Conservation (phyloP, 2,329 filamentous ascomycete species). For the Cladosporium sp. region DNA sequence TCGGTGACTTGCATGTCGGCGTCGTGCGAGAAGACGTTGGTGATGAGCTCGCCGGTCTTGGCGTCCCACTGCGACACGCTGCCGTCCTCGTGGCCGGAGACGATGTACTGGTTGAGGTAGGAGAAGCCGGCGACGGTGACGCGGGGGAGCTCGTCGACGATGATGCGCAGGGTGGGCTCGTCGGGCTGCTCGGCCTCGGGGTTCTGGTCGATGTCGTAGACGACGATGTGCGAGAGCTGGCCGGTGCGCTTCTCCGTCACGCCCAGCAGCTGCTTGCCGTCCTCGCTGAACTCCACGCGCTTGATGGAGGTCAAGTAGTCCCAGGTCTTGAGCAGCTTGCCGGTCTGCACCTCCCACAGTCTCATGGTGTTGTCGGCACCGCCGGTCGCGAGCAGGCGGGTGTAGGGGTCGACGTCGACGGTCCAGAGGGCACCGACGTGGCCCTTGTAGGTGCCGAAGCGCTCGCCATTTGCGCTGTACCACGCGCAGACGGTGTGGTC, state of each 20-base stretch:
- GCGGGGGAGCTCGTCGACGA: conserved; percentile 87
- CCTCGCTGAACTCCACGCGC: conserved; percentile 94
- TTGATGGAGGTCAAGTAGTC: conserved; percentile 97
- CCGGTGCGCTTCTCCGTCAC: conserved; percentile 99
- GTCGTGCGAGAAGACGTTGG: conserved; percentile 82
- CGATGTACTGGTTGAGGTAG: conserved; percentile 92
- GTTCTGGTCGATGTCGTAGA: conserved; percentile 83
- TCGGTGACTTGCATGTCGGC: conserved; percentile 70
- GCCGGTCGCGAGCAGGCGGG: conserved; percentile 86
- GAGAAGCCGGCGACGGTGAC: conserved; percentile 97
- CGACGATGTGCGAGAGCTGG: conserved; percentile 87
- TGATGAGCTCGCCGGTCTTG: conserved; percentile 80
- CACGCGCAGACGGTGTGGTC: conserved; percentile 96
- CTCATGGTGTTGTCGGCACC: conserved; percentile 98
- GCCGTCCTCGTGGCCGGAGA: conserved; percentile 95
- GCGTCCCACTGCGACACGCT: conserved; percentile 86
- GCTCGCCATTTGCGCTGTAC: conserved; percentile 97
- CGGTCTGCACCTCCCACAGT: conserved; percentile 92
- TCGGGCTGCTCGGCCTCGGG: conserved; percentile 77
- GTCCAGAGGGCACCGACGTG: conserved; percentile 99
- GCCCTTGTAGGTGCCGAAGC: conserved; percentile 92
- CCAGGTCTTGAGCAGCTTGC: conserved; percentile 93
- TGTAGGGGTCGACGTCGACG: conserved; percentile 91
- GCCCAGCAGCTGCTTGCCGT: conserved; percentile 83
- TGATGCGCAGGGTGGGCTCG: conserved; percentile 80